phyloP scores from a whole-genome alignment of 176 grass and related monocot genomes.

The Carex scoparia region DNA sequence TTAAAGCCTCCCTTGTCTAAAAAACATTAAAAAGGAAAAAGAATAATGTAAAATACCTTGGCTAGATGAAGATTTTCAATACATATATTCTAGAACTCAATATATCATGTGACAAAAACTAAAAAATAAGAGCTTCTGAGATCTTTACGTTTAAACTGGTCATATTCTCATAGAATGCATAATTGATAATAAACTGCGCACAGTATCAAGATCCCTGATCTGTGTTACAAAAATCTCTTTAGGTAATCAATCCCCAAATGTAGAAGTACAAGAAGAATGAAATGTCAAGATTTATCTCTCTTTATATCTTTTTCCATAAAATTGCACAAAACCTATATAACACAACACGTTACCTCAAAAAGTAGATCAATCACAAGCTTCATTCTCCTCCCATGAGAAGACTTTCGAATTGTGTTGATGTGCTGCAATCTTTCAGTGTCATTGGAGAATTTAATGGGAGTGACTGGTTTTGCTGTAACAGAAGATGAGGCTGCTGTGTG shows the following conservation, averaged over 20 bases:
- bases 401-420: constrained; percentile 72
- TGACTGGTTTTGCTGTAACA: constrained; percentile 34
- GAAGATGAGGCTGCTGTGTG: constrained; percentile 19
- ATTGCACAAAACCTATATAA: not conserved
- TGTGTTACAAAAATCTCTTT: not conserved
- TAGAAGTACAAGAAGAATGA: not conserved
- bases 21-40: constrained; percentile 23
- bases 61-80: not conserved
- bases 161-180: not conserved
- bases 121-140: not conserved
- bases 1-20: constrained; percentile 74
- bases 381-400: constrained; percentile 72
- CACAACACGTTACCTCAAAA: constrained; percentile 52
- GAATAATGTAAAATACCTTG: constrained; percentile 3
- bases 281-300: not conserved
- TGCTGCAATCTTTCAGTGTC: constrained; percentile 85
- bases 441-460: constrained; percentile 73
- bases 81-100: constrained; percentile 6
- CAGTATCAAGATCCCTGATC: not conserved
- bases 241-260: not conserved
- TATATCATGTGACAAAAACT: not conserved
- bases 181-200: not conserved
- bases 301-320: not conserved
- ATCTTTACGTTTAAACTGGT: not conserved
- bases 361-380: constrained; percentile 81